Evolutionary conservation across 2,329 filamentous ascomycete genomes (phyloP), one percentile per base, ranked within the genome.

Genomic region (Fonsecaea erecta): DNA sequence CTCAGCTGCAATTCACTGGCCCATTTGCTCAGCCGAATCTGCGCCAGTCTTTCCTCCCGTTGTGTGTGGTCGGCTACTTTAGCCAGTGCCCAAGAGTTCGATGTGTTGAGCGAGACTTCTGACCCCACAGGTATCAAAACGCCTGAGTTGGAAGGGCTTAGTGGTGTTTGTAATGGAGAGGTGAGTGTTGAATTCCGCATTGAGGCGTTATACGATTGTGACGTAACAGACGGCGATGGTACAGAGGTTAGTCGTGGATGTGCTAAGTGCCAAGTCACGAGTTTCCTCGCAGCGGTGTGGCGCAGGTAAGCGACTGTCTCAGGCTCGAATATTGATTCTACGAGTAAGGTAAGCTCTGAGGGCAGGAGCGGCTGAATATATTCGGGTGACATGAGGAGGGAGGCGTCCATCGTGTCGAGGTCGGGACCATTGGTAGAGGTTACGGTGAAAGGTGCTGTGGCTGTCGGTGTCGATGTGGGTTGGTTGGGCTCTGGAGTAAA

Each of bases 351-450:
- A 1, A 98, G 85, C 63, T 98, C 93, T 8, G 92, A 95, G 0
- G 85, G 78, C 2, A 91, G 79, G 3, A 97, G 82, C 0, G 94
- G 94, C 67, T 92, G 89, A 14, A 95, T 82, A 74, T 97, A 98
- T 72, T 95, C 91, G 0, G 93, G 89, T 62, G 89, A 93, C 94
- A 98, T 98, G 18, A 98, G 84, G 0, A 96, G 82, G 73, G 92
- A 97, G 18, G 93, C 94, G 75, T 98, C 94, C 89, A 98, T 96
- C 51, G 85, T 87, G 43, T 97, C 92, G 66, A 87, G 80, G 72
- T 97, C 92, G 24, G 86, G 85, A 1, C 85, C 86, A 26, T 86
- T 82, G 12, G 86, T 85, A 21, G 90, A 95, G 1, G 94, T 97
- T 21, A 97, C 84, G 0, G 91, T 87, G 74, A 91, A 96, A 2